These are phyloP conservation scores for Rickenella mellea DNA, from an alignment of 768 basidiomycete genomes.

Conservation along the genomic window DNA sequence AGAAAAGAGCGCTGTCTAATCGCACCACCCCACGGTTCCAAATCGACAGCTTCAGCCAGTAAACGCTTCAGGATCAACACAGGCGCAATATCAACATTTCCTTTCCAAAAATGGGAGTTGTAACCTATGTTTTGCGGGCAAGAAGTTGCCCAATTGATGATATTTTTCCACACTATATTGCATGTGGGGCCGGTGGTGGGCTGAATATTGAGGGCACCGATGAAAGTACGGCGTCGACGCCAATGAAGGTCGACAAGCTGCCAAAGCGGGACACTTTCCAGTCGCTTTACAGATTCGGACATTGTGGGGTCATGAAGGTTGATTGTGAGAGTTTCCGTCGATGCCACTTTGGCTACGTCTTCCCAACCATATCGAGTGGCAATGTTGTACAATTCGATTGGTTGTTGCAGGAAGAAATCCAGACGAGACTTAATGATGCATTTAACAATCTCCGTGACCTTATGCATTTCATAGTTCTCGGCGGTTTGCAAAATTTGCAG, in stretches of 20 bases:
- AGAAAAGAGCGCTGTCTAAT: too few relatives aligned
- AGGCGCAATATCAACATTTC: too few relatives aligned
- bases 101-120: too few relatives aligned
- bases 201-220: conserved; percentile 25
- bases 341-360: conserved; percentile 32
- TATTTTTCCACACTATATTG: too few relatives aligned
- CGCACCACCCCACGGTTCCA: too few relatives aligned
- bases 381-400: conserved; percentile 37
- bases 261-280: conserved; percentile 26
- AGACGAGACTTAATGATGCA: conserved; percentile 29
- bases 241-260: conserved; percentile 31
- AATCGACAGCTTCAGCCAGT: too few relatives aligned
- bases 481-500: conserved; percentile 29
- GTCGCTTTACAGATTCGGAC: conserved; percentile 20
- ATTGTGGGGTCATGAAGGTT: conserved; percentile 27
- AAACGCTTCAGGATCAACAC: too few relatives aligned
- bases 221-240: conserved; percentile 27
- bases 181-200: too few relatives aligned
- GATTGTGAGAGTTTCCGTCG: conserved; percentile 29
- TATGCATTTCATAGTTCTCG: conserved; percentile 36
- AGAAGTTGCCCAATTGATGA: too few relatives aligned
- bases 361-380: conserved; percentile 35
- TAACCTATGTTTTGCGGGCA: too few relatives aligned
- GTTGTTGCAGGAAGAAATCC: conserved; percentile 32
- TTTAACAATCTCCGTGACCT: conserved; percentile 33